These are phyloP conservation scores for Cytospora piceicola DNA, from an alignment of 2,329 filamentous ascomycete species.

Conservation along the genomic window DNA sequence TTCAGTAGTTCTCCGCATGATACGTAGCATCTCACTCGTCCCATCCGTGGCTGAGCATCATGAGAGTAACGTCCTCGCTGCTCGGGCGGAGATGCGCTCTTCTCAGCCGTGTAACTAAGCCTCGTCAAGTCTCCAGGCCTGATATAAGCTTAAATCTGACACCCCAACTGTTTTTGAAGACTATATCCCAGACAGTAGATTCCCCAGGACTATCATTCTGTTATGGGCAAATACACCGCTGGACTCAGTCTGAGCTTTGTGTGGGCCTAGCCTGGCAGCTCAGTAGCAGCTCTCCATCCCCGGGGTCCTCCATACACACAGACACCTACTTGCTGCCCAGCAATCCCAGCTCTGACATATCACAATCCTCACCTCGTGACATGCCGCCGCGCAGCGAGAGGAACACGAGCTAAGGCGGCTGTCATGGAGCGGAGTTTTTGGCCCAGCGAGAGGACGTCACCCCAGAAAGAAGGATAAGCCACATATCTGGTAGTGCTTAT, in stretches of 20 bases:
- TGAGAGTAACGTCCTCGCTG: constrained; percentile 1
- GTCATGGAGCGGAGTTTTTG: constrained; percentile 5
- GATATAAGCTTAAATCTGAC: constrained; percentile 24
- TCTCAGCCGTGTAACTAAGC: constrained; percentile 13
- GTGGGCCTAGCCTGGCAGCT: no score
- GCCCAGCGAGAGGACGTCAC: constrained; percentile 3
- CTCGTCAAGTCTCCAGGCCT: background rate
- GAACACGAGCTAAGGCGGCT: constrained; percentile 17
- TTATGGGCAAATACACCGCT: background rate
- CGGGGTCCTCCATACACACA: background rate
- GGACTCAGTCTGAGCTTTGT: background rate
- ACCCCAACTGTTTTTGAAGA: background rate
- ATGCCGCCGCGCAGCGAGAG: background rate
- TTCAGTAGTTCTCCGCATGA: constrained; percentile 3
- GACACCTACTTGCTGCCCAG: background rate
- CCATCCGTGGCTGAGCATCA: constrained; percentile 20
- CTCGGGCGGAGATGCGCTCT: background rate
- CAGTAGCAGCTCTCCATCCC: no score
- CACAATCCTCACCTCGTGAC: background rate
- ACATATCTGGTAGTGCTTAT: constrained; percentile 20
- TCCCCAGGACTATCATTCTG: no score
- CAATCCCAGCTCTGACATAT: background rate
- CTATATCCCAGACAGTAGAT: no score
- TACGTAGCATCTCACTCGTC: constrained; percentile 24
- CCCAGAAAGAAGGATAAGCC: constrained; percentile 4